Evolutionary conservation across 192 early-diverging fungal genomes (phyloP).

Genomic region (Coemansia sp.): DNA sequence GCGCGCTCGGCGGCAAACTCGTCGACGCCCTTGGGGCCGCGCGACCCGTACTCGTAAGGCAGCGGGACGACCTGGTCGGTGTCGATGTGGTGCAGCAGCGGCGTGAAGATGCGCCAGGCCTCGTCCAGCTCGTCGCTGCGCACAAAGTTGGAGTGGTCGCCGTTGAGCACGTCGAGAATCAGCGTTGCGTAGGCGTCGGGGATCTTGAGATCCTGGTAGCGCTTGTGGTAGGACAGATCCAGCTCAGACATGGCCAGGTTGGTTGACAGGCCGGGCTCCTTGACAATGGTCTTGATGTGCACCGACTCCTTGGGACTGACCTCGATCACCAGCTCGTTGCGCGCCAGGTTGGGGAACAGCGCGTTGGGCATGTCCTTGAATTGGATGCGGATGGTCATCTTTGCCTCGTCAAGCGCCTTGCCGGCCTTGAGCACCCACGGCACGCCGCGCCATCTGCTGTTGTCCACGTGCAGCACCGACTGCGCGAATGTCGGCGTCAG

Average conservation of each 20-base stretch:
- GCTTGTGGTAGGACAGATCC: conserved; percentile 87
- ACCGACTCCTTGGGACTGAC: conserved; percentile 95
- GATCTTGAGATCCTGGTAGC: conserved; percentile 86
- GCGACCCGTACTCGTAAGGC: conserved; percentile 78
- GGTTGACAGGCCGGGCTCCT: conserved; percentile 86
- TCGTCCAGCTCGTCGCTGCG: conserved; percentile 89
- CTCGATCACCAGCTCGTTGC: conserved; percentile 95
- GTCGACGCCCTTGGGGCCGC: conserved; percentile 76
- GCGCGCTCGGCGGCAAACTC: conserved; percentile 63
- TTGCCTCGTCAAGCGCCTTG: conserved; percentile 89
- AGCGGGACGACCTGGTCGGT: conserved; percentile 62
- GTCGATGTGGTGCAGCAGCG: conserved; percentile 89
- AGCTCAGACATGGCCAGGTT: conserved; percentile 87
- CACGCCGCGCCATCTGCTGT: conserved; percentile 87
- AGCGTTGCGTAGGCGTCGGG: conserved; percentile 98
- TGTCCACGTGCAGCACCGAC: conserved; percentile 83
- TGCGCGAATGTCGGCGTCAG: conserved; percentile 91
- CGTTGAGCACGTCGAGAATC: conserved; percentile 86
- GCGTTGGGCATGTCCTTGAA: conserved; percentile 89
- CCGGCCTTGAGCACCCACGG: conserved; percentile 76
- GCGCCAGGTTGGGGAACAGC: conserved; percentile 72
- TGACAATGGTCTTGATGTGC: conserved; percentile 97
- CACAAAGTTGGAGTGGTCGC: conserved; percentile 96
- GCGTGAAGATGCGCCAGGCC: conserved; percentile 98
- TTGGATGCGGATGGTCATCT: conserved; percentile 94